Percentiles rank a stretch among this genome's conserved stretches.
Conservation (phyloP, 1,284 basidiomycete genomes). For the Heterobasidion annosum region DNA sequence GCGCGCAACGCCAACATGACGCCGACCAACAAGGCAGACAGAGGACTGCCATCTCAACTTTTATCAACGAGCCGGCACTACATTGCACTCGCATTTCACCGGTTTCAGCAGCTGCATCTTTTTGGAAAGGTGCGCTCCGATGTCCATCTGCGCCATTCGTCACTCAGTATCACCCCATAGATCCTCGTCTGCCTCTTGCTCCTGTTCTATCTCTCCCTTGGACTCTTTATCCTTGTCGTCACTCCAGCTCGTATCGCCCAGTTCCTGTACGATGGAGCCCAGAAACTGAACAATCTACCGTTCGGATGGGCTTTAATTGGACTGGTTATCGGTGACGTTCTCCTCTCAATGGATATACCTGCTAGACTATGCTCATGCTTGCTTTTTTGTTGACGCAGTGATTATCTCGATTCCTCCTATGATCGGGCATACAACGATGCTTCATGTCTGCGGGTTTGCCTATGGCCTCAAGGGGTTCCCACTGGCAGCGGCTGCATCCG, state of each 20-base stretch:
- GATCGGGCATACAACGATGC: constrained; percentile 61
- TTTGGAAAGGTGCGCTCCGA: background rate
- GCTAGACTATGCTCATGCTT: constrained; percentile 1
- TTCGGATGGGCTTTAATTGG: constrained; percentile 58
- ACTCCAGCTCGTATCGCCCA: constrained; percentile 62
- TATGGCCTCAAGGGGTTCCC: constrained; percentile 72
- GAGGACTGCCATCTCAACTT: background rate
- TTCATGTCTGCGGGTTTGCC: constrained; percentile 70
- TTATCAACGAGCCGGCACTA: background rate
- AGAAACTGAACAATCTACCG: constrained; percentile 45
- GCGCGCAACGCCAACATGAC: background rate
- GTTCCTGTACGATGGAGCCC: constrained; percentile 60
- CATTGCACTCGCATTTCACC: background rate
- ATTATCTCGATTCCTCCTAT: constrained; percentile 71
- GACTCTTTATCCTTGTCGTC: constrained; percentile 37
- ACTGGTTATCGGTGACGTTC: constrained; percentile 34
- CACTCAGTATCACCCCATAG: constrained; percentile 11
- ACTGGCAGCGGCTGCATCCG: constrained; percentile 51
- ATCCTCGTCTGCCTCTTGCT: constrained; percentile 33
- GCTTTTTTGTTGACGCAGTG: constrained; percentile 27
- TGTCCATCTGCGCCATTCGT: background rate
- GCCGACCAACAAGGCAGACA: background rate
- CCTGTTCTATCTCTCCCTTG: constrained; percentile 34
- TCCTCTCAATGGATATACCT: constrained; percentile 13
- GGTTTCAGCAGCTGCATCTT: background rate